Evolutionary conservation across 2,329 filamentous ascomycete genomes (phyloP).

Genomic region (Sordariomycetes sp.): DNA sequence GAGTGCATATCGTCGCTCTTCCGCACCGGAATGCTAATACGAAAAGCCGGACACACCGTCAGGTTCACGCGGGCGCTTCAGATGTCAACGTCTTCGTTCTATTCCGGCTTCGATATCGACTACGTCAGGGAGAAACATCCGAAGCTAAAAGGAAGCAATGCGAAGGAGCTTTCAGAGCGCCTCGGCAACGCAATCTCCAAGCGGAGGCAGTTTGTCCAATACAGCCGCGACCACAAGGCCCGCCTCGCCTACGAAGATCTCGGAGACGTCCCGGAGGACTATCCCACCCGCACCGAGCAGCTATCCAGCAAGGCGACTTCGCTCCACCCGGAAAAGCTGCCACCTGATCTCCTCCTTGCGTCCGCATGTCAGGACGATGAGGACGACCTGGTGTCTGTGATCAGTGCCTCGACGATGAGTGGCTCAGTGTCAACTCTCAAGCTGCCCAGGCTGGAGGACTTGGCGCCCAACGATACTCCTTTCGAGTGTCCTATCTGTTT

Average conservation of each 20-base stretch:
- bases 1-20: slow-evolving; percentile 8
- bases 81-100: background rate
- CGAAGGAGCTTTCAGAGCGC: no score
- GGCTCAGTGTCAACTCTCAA: background rate
- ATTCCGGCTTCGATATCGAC: slow-evolving; percentile 5
- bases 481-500: slow-evolving; percentile 7
- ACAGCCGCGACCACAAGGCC: slow-evolving; percentile 6
- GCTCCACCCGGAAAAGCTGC: background rate
- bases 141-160: slow-evolving; percentile 6
- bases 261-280: background rate
- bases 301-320: slow-evolving; percentile 2
- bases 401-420: background rate
- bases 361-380: background rate
- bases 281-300: background rate
- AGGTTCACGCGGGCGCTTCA: slow-evolving; percentile 3
- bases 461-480: background rate
- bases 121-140: slow-evolving; percentile 4
- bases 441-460: background rate
- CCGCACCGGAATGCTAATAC: slow-evolving; percentile 3
- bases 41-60: slow-evolving; percentile 3
- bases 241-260: background rate
- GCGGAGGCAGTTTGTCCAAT: slow-evolving; percentile 7
- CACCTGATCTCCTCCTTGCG: background rate
- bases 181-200: slow-evolving; percentile 8
- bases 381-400: background rate